Base-by-base conservation (phyloP, 805 yeast species). In the Peterozyma toletana region DNA sequence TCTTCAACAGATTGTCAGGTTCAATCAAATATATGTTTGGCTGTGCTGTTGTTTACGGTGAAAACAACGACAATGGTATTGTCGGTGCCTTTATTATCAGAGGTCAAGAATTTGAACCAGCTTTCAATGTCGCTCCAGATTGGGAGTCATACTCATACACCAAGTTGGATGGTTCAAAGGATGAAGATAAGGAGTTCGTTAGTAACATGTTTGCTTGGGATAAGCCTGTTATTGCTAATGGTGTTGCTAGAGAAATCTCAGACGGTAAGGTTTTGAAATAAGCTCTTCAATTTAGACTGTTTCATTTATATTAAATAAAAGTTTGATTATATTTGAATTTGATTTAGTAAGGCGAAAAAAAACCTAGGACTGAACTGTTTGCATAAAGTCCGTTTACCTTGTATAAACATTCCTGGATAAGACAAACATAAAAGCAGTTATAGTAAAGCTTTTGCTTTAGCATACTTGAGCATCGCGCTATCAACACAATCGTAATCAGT, bases 131-230 rank as follows among this genome's bases (percentile, higher is more conserved):
- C 67, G 99, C 98, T 63, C 97, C 99, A 68, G 99, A 93, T 73
- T 89, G 96, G 95, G 98, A 91, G 74, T 87, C 96, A 40, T 91
- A 87, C 75, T 63, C 65, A 48, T 88, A 78, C 85, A 71, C 79
- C 63, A 82, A 86, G 75, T 75, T 91, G 61, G 97, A 91, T 64
- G 77, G 83, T 49, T 58, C 88, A 58, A 78, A 78, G 55, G 79
- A 77, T 55, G 93, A 78, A 63, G 86, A 77, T 75, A 83, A 76
- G 70, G 86, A 74, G 52, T 86, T 87, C 62, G 68, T 93, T 58
- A 75, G 86, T 70, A 86, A 89, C 80, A 75, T 89, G 83, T 87
- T 95, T 83, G 95, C 97, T 57, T 91, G 98, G 98, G 99, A 91
- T 68, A 80, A 88, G 75, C 98, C 98, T 55, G 79, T 89, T 55